phyloP scores from a whole-genome alignment of 768 basidiomycete species.

The Lyophyllum decastes region DNA sequence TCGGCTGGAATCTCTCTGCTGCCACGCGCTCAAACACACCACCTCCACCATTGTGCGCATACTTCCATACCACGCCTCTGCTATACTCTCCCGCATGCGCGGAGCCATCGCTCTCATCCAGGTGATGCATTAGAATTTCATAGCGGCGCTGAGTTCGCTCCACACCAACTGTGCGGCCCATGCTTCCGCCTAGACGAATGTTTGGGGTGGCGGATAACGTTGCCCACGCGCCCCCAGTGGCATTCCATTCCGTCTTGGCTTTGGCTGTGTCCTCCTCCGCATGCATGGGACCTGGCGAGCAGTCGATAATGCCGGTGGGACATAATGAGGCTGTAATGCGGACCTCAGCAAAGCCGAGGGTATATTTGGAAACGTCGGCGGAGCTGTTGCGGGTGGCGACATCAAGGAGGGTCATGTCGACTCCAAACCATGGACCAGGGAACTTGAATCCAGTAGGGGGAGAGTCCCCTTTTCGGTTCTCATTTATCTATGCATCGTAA shows the following conservation, averaged over 20 bases:
- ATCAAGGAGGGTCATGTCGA: background rate
- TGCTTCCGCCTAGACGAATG: background rate
- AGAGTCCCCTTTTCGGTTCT: background rate
- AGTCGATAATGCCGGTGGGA: background rate
- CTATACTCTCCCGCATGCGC: background rate
- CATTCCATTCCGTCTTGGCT: background rate
- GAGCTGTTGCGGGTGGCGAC: background rate
- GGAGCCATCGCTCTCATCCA: too few relatives aligned
- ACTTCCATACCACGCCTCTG: background rate
- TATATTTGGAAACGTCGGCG: background rate
- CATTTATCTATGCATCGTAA: background rate
- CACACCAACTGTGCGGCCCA: background rate
- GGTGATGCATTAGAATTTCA: background rate
- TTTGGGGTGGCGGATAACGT: background rate
- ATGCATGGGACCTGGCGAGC: background rate
- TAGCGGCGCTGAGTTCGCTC: background rate
- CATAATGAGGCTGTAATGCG: background rate
- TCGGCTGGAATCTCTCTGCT: background rate
- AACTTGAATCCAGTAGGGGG: background rate
- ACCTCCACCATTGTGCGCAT: background rate
- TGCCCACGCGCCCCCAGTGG: background rate
- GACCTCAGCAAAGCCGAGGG: background rate
- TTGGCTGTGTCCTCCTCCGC: background rate
- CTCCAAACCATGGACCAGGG: background rate
- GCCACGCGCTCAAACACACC: background rate